Base-by-base conservation (phyloP, 2,329 filamentous ascomycete genomes). In the Albophoma yamanashiensis region DNA sequence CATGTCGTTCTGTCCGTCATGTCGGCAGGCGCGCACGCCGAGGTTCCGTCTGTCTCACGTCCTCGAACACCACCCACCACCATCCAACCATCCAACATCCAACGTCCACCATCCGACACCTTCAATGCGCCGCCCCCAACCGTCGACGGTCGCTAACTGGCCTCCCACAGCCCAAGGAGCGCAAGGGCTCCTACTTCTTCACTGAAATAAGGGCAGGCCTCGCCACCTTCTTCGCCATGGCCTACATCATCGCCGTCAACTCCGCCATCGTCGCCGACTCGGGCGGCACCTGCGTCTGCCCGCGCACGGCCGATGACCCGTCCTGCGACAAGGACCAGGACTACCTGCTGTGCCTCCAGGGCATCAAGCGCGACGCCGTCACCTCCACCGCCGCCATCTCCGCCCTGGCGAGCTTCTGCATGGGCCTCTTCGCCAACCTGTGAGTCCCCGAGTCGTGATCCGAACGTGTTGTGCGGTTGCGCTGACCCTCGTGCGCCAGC, bases 371-470 rank as follows among this genome's bases (percentile, higher is more conserved):
- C 39, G 91, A 96, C 69, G 76, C 92, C 45, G 88, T 95, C 59
- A 95, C 91, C 8, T 91, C 88, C 14, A 95, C 91, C 5, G 90
- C 91, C 53, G 91, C 91, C 59, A 92, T 94, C 64, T 82, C 89
- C 17, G 88, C 89, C 34, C 75, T 96, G 55, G 84, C 88, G 3
- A 88, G 85, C n/a, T 92, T 95, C 73, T 87, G 80, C 73, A 92
- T 95, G 88, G 91, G 91, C 25, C 73, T 93, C 1, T 85, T 92
- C 64, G 87, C 91, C 63, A 95, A 95, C 66, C 78, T 93, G 79
- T 81, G 67, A 66, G 79, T 75, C 4, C 12, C 39, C 50, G 36
- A 53, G 45, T 3, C 45, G 45, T 36, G 27, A 47, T 50, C 40
- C 56, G 12, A 36, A n/a, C 56, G 11, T 20, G 56, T 38, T 42